Evolutionary conservation across 2,329 filamentous ascomycete genomes (phyloP).

Genomic region (Penicillium oxalicum): DNA sequence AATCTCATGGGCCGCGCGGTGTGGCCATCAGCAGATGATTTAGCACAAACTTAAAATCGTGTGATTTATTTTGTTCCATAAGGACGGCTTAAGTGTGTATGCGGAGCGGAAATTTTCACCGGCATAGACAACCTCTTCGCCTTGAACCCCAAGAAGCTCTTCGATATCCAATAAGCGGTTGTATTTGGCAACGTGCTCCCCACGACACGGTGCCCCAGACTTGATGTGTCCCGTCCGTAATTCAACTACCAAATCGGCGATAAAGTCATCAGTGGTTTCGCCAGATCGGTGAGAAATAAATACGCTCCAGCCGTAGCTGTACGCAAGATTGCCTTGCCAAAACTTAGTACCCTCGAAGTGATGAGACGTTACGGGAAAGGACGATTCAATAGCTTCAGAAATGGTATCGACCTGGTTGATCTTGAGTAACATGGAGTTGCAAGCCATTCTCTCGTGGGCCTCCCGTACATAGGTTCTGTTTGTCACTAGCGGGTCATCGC

Average conservation of each 20-base stretch:
- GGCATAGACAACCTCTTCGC: conserved; percentile 22
- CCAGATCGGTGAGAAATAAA: conserved; percentile 42
- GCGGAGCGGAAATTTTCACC: conserved; percentile 10
- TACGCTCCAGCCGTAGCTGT: conserved; percentile 34
- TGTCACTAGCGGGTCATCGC: conserved; percentile 39
- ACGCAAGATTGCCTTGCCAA: conserved; percentile 26
- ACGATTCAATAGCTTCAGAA: conserved; percentile 38
- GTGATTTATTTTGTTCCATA: not conserved
- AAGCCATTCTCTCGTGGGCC: conserved; percentile 35
- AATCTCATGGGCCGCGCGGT: not conserved
- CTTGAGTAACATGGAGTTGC: conserved; percentile 39
- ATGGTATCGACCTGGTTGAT: conserved; percentile 43
- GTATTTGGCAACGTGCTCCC: conserved; percentile 41
- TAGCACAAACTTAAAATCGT: not conserved
- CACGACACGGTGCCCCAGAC: conserved; percentile 36
- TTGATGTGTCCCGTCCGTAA: conserved; percentile 39
- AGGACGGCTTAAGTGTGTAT: not conserved
- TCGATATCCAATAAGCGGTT: conserved; percentile 44
- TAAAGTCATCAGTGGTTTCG: conserved; percentile 42
- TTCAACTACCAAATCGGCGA: conserved; percentile 39
- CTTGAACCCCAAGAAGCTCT: conserved; percentile 22
- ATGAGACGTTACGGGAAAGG: conserved; percentile 9
- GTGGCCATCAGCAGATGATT: not conserved
- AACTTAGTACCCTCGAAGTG: not conserved
- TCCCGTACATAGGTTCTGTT: conserved; percentile 32